A percentile compares a stretch with the other conserved stretches of the same genome.
Conservation (phyloP, 257 asterid species). For the Solanum commersonii region DNA sequence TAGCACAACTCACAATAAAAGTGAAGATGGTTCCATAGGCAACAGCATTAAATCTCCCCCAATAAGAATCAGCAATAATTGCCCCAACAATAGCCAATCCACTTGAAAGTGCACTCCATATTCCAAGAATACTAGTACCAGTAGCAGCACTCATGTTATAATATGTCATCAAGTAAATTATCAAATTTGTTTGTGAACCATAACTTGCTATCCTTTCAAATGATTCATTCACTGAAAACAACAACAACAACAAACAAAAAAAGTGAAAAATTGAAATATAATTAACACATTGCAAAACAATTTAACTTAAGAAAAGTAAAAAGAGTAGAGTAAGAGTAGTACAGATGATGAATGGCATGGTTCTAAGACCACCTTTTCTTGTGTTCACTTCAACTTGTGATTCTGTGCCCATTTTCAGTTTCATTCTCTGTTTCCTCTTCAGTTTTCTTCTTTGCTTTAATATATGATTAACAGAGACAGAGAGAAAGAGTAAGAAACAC, state of each 20-base stretch:
- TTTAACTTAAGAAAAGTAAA: neutral
- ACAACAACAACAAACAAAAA: no score
- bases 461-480: neutral
- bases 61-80: conserved; percentile 7
- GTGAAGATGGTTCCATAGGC: conserved; percentile 1
- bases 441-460: neutral
- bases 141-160: conserved; percentile 1
- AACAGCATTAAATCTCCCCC: conserved; percentile 1
- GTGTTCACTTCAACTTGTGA: neutral
- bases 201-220: conserved; percentile 9
- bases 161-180: conserved; percentile 8
- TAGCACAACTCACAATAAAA: conserved; percentile 1
- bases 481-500: neutral
- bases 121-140: neutral
- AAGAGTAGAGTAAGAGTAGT: neutral
- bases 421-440: neutral
- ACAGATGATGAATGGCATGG: conserved; percentile 11
- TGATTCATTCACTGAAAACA: conserved; percentile 12
- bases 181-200: conserved; percentile 6
- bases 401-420: neutral
- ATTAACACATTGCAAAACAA: neutral
- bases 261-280: neutral
- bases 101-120: conserved; percentile 9
- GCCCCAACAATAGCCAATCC: conserved; percentile 8
- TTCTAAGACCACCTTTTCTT: conserved; percentile 8